Evolutionary conservation across 352 stramenopile species (phyloP), one percentile per base, ranked within the genome.

Genomic region (Phytophthora sansomeana): DNA sequence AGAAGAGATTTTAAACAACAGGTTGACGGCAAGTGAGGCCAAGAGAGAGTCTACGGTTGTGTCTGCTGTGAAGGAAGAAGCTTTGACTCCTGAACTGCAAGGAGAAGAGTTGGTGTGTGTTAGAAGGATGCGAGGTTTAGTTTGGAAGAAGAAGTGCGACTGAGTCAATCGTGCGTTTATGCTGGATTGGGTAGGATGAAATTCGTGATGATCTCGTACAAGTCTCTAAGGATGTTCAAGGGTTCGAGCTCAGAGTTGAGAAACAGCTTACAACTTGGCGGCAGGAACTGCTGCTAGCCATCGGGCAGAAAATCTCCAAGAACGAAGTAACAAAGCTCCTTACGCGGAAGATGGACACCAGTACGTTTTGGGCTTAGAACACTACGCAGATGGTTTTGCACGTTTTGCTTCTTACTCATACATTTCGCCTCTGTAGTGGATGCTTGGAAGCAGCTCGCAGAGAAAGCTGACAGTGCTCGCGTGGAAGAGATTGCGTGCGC

Each of bases 341-440:
- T 8, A 71, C 49, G 26, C 67, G 53, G 1, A 80, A 85, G 32
- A 74, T 87, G 62, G 74, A 85, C 53, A 63, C 74, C 0, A 52
- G 78, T 83, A 68, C 26, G 75, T 62, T 28, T 24, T 32, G 21
- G 44, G 4, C 19, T 29, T 32, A 24, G 24, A 2, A 47, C n/a
- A 26, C 10, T 36, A 38, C 33, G 17, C 8, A 51, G 7, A 58
- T 32, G 44, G 7, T 46, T 11, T 24, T 2, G 6, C 36, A 13
- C 43, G n/a, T 5, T 58, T 32, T 17, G 9, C 32, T 28, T 6
- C 48, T 19, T 46, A 8, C 52, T 52, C 21, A 29, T 48, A 9
- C 9, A 6, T 5, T 46, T 51, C 24, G 5, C 28, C 54, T 24
- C 47, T 19, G 14, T 5, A 87, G 78, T 76, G 49, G 72, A 83